phyloP scores from a whole-genome alignment of 139 green algal genomes.

The Chlamydomonas sp. region DNA sequence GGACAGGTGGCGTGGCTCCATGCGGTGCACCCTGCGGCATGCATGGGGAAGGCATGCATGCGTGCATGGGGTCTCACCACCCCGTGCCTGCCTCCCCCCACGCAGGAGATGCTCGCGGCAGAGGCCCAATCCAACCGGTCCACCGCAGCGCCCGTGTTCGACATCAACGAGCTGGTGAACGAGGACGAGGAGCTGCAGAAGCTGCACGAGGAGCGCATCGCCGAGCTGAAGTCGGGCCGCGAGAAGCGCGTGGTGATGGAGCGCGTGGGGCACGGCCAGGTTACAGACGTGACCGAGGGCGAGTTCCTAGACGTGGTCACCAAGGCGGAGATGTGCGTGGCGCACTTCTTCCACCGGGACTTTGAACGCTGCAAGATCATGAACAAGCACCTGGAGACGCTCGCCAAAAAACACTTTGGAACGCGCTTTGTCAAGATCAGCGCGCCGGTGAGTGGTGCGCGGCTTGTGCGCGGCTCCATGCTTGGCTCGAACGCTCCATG shows the following conservation, averaged over 20 bases:
- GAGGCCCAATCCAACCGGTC: slow-evolving; percentile 24
- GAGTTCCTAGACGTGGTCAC: slow-evolving; percentile 91
- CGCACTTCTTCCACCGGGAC: slow-evolving; percentile 92
- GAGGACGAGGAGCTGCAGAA: slow-evolving; percentile 61
- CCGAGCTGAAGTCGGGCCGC: slow-evolving; percentile 61
- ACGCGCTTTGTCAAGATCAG: slow-evolving; percentile 89
- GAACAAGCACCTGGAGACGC: slow-evolving; percentile 78
- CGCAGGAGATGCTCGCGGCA: slow-evolving; percentile 32
- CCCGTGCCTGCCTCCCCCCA: background rate
- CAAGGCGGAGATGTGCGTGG: slow-evolving; percentile 64
- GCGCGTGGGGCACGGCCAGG: slow-evolving; percentile 71
- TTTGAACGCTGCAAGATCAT: slow-evolving; percentile 96
- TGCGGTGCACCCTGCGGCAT: background rate
- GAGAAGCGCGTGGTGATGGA: slow-evolving; percentile 72
- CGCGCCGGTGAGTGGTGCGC: slow-evolving; percentile 57
- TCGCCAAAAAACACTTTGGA: slow-evolving; percentile 74
- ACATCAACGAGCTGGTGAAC: slow-evolving; percentile 75
- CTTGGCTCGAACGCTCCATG: background rate
- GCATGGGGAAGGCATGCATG: background rate
- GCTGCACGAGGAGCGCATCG: slow-evolving; percentile 62
- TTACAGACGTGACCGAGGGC: slow-evolving; percentile 69
- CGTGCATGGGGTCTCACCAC: background rate
- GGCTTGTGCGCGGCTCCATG: too few relatives aligned
- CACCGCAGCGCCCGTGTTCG: slow-evolving; percentile 27
- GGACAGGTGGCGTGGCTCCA: background rate